Conservation (phyloP, 2,329 filamentous ascomycete species). For the Chaetomium strumarium region DNA sequence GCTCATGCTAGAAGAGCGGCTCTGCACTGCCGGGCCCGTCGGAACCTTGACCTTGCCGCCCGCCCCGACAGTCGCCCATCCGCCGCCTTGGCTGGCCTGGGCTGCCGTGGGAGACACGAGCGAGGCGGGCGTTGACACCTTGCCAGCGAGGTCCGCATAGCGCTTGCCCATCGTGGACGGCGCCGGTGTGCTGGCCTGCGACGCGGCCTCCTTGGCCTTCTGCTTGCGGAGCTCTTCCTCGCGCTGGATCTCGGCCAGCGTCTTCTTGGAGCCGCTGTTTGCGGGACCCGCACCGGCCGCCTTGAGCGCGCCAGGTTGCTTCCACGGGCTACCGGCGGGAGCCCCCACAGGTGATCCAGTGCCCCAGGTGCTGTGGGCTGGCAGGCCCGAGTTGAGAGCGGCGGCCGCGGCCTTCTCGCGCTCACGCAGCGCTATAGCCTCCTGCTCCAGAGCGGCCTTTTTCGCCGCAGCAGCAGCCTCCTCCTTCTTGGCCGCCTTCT, state of each 20-base stretch:
- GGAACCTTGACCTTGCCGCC: constrained; percentile 85
- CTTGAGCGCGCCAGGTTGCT: constrained; percentile 53
- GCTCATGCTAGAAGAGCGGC: constrained; percentile 40
- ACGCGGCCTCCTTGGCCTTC: constrained; percentile 51
- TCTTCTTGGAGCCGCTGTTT: constrained; percentile 62
- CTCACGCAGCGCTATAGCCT: constrained; percentile 55
- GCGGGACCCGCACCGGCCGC: constrained; percentile 28
- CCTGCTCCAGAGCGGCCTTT: constrained; percentile 73
- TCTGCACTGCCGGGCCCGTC: constrained; percentile 48
- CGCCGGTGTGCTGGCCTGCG: constrained; percentile 41
- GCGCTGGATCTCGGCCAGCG: constrained; percentile 89
- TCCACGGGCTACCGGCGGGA: constrained; percentile 54
- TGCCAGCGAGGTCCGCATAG: constrained; percentile 90
- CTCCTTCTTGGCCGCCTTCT: constrained; percentile 84
- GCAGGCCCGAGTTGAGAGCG: constrained; percentile 63
- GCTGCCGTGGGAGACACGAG: constrained; percentile 36
- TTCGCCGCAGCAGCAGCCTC: constrained; percentile 72
- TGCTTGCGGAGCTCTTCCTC: constrained; percentile 91
- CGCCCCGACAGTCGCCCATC: constrained; percentile 94
- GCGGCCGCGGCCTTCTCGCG: constrained; percentile 55
- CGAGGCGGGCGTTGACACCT: constrained; percentile 43
- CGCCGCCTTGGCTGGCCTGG: constrained; percentile 34
- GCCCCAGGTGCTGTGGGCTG: constrained; percentile 85
- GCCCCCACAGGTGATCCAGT: constrained; percentile 64
- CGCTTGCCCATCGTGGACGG: constrained; percentile 63